Base-by-base conservation (phyloP, 179 eudicot genomes). In the Drosera spatulata region DNA sequence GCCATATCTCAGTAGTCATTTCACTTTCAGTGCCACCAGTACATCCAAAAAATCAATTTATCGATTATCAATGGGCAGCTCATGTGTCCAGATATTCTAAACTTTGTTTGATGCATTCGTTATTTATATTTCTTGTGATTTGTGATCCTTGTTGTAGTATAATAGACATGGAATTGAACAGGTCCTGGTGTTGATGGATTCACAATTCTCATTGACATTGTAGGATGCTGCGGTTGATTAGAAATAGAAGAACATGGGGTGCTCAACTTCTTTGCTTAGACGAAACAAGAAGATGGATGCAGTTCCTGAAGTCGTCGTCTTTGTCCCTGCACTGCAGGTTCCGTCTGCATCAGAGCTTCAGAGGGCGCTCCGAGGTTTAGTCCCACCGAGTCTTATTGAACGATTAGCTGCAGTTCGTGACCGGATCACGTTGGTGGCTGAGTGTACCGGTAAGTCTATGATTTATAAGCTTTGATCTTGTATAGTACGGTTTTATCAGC, bases 341-440 rank as follows among this genome's bases (percentile, higher is more conserved):
- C 98, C 98, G n/a, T 67, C 68, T 0, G 83, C 73, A 44, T 71
- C 78, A 45, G 85, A 84, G 45, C 71, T 86, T 65, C 81, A 70
- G 39, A 79, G 71, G 69, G 50, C 80, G 2, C 86, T 86, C 50
- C 74, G 73, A 74, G 93, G 93, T 39, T 66, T 86, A 11, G 52
- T 91, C 13, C 91, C 96, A 0, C 72, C 74, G 57, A 79, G 81
- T 75, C 85, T 88, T 41, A 70, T 72, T 5, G 77, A 84, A 57
- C 79, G 80, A 9, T 77, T 88, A 5, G 44, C 59, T 8, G 66
- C 81, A 2, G 68, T 79, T 52, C 80, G 98, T 7, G 82, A 73
- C 71, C 95, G 79, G 68, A 81, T 88, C 66, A 75, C 71, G n/a
- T 53, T 91, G 2, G 66, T 86, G 7, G 91, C 93, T 10, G 73